Base-by-base conservation (phyloP, 2,329 filamentous ascomycete genomes). In the Venturia oleaginea region DNA sequence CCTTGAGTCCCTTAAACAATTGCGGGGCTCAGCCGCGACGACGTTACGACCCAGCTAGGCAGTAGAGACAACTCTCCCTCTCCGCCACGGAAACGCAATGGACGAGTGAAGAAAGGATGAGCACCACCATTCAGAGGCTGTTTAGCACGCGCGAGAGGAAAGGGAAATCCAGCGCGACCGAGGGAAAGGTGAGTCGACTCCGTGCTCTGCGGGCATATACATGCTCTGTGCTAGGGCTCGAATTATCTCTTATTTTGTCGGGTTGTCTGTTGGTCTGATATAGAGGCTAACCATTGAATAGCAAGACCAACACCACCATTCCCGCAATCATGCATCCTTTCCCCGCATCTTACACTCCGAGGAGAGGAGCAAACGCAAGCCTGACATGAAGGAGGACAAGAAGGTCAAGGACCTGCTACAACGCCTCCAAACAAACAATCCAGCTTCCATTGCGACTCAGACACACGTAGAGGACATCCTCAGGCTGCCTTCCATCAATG, bases 61-160 rank as follows among this genome's bases (percentile, higher is more conserved):
- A 55, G 27, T 55, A 34, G 13, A 55, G 10, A 40, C 34, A 13
- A n/a, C 40, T 22, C 3, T 60, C 11, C n/a, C 57, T 42, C 7
- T 40, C 57, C 24, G 40, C 57, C 30, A 8, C 32, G 13, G 34
- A 24, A 24, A 7, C 57, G 42, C 27, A 5, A 60, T 60, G 57
- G 57, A 17, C 40, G 27, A 5, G 19, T 43, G 34, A 40, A n/a
- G n/a, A n/a, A n/a, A n/a, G n/a, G n/a, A 80, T 80, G 78, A 79
- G 77, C 70, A 78, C 76, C 71, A 77, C 82, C 67, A 86, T 84
- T 72, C 22, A 27, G 10, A 86, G 87, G 70, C 86, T 91, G 73
- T 84, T 90, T 66, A 89, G 84, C 74, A 80, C 87, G 69, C 84
- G 87, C 68, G 88, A 90, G 71, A 91, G 79, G 74, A 69, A 74